Percentiles rank a stretch among this genome's conserved stretches.
These are phyloP conservation scores for Volutella citrinella DNA, from an alignment of 2,329 filamentous ascomycete species.

Conservation along the genomic window DNA sequence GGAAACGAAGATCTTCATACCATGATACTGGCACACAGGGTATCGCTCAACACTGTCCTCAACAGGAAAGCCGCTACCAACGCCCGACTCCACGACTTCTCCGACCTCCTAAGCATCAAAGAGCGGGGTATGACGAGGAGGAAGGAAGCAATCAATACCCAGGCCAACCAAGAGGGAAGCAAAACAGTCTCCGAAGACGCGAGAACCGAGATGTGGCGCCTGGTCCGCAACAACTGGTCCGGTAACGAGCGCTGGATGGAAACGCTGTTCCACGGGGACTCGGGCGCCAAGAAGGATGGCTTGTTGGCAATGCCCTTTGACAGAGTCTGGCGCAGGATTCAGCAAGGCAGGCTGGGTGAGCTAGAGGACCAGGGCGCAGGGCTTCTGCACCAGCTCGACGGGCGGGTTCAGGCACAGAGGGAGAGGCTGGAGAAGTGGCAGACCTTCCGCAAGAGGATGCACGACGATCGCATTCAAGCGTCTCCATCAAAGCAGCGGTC, in stretches of 20 bases:
- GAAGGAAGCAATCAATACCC: conserved; percentile 42
- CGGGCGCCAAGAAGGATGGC: conserved; percentile 51
- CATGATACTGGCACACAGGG: conserved; percentile 71
- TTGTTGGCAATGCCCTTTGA: conserved; percentile 68
- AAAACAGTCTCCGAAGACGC: conserved; percentile 39
- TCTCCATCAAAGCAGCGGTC: conserved; percentile 21
- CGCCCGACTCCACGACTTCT: conserved; percentile 60
- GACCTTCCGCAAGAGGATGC: conserved; percentile 54
- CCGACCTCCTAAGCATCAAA: conserved; percentile 61
- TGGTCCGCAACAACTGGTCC: conserved; percentile 72
- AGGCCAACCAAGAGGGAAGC: conserved; percentile 22
- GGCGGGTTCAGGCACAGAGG: conserved; percentile 63
- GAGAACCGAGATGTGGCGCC: conserved; percentile 52
- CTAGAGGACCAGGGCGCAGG: conserved; percentile 50
- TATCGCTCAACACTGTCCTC: conserved; percentile 58
- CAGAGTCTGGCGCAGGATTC: conserved; percentile 66
- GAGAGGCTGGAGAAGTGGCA: conserved; percentile 72
- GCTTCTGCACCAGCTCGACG: conserved; percentile 69
- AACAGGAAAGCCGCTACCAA: conserved; percentile 58
- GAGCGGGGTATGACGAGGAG: conserved; percentile 54
- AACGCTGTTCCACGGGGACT: conserved; percentile 65
- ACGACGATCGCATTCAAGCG: conserved; percentile 30
- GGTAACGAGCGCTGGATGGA: conserved; percentile 74
- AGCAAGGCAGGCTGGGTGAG: conserved; percentile 55
- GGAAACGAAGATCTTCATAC: conserved; percentile 57